These are phyloP conservation scores for Ustilago trichophora DNA, from an alignment of 1,284 basidiomycete genomes.

Conservation along the genomic window DNA sequence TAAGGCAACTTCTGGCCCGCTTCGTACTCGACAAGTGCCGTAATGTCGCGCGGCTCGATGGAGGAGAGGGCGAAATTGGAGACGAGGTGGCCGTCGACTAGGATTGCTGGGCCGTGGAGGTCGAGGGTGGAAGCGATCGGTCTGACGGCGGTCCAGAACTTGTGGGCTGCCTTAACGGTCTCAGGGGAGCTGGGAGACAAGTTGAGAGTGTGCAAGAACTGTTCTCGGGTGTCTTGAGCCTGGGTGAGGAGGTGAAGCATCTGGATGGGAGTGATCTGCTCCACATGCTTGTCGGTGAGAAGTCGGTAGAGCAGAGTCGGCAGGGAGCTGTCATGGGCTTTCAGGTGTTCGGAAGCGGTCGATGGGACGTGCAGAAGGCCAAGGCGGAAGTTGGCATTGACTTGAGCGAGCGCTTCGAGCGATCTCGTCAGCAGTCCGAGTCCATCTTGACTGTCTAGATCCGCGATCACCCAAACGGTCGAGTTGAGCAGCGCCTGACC, in stretches of 20 bases:
- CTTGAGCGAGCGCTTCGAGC: constrained; percentile 71
- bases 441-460: constrained; percentile 77
- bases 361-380: constrained; percentile 20
- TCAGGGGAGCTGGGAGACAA: neutral
- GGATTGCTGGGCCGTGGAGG: constrained; percentile 14
- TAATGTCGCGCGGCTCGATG: constrained; percentile 35
- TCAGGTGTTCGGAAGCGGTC: too few relatives aligned
- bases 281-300: constrained; percentile 7
- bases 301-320: constrained; percentile 27
- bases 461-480: constrained; percentile 78
- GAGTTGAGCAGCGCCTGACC: constrained; percentile 63
- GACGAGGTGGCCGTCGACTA: constrained; percentile 47
- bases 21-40: constrained; percentile 43
- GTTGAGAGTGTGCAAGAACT: neutral
- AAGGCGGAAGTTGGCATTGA: constrained; percentile 68
- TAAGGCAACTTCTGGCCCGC: constrained; percentile 36
- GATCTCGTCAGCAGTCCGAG: constrained; percentile 73
- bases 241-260: constrained; percentile 11
- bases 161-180: neutral
- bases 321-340: constrained; percentile 26
- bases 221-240: too few relatives aligned
- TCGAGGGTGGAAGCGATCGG: constrained; percentile 8
- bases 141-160: constrained; percentile 17
- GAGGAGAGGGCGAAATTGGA: constrained; percentile 6
- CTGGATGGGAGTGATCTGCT: constrained; percentile 6